Base-by-base conservation (phyloP, 2,329 filamentous ascomycete species). In the Neurospora crassa region DNA sequence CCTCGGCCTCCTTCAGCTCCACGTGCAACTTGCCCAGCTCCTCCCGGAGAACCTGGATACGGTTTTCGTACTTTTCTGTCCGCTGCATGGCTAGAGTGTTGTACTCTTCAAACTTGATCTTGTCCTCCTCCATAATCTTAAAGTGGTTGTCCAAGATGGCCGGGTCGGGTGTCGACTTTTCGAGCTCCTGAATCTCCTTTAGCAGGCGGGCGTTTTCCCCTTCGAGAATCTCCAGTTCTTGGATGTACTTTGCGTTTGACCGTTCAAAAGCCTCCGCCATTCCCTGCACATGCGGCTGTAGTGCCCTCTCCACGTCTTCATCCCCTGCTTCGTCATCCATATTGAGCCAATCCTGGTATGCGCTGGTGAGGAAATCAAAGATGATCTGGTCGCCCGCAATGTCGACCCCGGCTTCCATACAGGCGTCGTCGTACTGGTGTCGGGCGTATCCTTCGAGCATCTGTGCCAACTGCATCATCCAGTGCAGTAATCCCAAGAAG, bases 381-480 rank as follows among this genome's bases (percentile, higher is more conserved):
- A 97, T 96, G 76, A 99, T 97, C 73, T 94, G 91, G 79, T 99
- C 94, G 5, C 92, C 92, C 12, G 87, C 90, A 40, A 98, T 90
- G 80, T 99, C 96, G 67, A 96, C 88, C 1, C 95, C 96, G 40
- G 89, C 91, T 76, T 97, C 95, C 59, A 91, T 86, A 79, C 94
- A 97, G 1, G 94, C 94, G 69, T 97, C 92, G 75, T 97, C 94
- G 79, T 97, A 99, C 67, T 89, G 89, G 72, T 94, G 91, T 70
- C 84, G 81, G 1, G 88, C 84, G 78, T 94, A 98, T 29, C 92
- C 88, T 73, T 98, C 94, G 78, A 98, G 88, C 91, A 98, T 97
- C 76, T 95, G 91, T 5, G 93, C 93, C 69, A 99, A 84, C 81
- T 98, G 94, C 95, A 99, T 97, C 90, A 99, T 95, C 96, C 96